Evolutionary conservation across 1,284 basidiomycete genomes (phyloP).

Genomic region (Ceratorhiza oryzae-sativae): DNA sequence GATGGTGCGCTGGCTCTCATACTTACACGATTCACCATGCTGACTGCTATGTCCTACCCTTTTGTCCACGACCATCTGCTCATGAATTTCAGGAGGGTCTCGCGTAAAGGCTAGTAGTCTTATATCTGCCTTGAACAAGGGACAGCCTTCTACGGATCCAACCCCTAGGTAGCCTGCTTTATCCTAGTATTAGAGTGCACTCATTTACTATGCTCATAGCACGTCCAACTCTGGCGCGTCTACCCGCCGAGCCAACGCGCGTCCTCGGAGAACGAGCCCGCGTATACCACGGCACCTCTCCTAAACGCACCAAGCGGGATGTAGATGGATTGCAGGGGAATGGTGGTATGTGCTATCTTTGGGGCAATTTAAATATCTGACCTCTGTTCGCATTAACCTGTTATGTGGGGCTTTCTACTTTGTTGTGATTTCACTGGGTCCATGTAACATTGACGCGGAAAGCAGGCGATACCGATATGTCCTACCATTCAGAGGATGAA

Average conservation of each 20-base stretch:
- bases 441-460: not conserved
- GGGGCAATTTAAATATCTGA: not conserved
- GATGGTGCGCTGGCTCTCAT: not conserved
- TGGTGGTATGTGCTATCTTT: constrained; percentile 1
- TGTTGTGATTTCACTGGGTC: not conserved
- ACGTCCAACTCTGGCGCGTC: not conserved
- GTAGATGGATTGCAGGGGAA: not conserved
- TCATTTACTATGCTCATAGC: not conserved
- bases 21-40: too few species aligned
- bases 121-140: constrained; percentile 3
- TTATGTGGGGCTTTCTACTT: not conserved
- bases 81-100: not conserved
- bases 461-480: not conserved
- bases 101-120: constrained; percentile 12
- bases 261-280: constrained; percentile 12
- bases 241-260: not conserved
- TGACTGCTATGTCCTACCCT: too few species aligned
- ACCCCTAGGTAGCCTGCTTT: not conserved
- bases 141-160: not conserved
- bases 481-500: constrained; percentile 2
- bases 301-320: constrained; percentile 11
- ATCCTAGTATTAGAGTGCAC: too few species aligned
- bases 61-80: not conserved
- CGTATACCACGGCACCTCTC: not conserved
- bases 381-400: not conserved